phyloP scores from a whole-genome alignment of 306 rosid genomes.

The Urtica urens region DNA sequence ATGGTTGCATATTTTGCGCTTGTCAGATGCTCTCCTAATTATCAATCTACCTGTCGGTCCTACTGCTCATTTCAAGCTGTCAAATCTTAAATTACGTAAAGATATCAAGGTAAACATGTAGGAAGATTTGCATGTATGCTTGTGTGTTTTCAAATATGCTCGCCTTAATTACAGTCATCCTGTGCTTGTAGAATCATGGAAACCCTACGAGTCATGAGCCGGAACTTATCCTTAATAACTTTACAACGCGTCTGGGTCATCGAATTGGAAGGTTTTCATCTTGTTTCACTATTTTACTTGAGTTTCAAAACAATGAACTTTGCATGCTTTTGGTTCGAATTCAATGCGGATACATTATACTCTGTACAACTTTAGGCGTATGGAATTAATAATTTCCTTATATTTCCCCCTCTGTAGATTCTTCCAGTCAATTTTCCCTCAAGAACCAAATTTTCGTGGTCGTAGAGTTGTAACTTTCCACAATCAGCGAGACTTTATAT shows the following conservation, averaged over 20 bases:
- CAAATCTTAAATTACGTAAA: slow-evolving; percentile 67
- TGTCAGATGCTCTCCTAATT: slow-evolving; percentile 62
- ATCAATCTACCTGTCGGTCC: slow-evolving; percentile 82
- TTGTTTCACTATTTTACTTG: not conserved
- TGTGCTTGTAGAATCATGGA: slow-evolving; percentile 73
- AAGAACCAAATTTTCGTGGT: slow-evolving; percentile 78
- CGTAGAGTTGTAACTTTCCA: slow-evolving; percentile 88
- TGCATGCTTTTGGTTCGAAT: not conserved
- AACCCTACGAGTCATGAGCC: slow-evolving; percentile 81
- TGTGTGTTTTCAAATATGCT: no score
- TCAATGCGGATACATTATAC: not conserved
- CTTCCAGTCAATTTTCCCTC: slow-evolving; percentile 78
- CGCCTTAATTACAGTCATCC: not conserved
- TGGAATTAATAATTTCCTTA: slow-evolving; percentile 3
- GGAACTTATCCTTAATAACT: slow-evolving; percentile 71
- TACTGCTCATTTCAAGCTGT: slow-evolving; percentile 85
- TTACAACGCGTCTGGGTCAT: slow-evolving; percentile 76
- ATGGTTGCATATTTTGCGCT: slow-evolving; percentile 6
- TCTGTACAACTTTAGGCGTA: no score
- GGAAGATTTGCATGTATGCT: no score
- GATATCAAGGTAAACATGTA: slow-evolving; percentile 79
- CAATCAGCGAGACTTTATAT: slow-evolving; percentile 88
- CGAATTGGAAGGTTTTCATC: slow-evolving; percentile 72
- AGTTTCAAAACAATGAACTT: no score
- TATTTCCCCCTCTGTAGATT: slow-evolving; percentile 35